phyloP scores from a whole-genome alignment of 371 early-diverging fungal species.

The Batrachochytrium dendrobatidis region DNA sequence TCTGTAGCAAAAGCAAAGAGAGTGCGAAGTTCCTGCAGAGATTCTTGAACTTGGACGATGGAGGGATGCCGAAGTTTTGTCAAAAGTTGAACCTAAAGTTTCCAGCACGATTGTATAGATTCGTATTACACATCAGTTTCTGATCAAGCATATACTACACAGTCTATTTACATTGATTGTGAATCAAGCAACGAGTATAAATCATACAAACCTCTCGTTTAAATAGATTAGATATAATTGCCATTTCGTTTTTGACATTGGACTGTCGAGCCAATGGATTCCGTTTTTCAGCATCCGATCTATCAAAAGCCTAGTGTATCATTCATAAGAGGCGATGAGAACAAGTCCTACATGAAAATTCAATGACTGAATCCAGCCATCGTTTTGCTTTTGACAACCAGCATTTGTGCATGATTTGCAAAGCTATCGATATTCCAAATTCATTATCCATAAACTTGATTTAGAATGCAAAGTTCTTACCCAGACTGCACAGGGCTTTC shows the following conservation, averaged over 20 bases:
- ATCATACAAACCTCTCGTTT: conserved; percentile 4
- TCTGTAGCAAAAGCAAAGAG: conserved; percentile 2
- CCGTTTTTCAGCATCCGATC: neutral
- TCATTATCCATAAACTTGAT: too few species aligned
- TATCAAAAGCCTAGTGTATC: neutral
- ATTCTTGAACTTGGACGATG: conserved; percentile 10
- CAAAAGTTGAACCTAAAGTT: conserved; percentile 6
- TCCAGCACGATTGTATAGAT: too few species aligned
- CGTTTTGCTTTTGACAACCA: too few species aligned
- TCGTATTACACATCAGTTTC: conserved; percentile 1
- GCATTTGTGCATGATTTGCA: too few species aligned
- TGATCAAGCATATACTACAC: too few species aligned
- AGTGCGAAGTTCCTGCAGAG: conserved; percentile 4
- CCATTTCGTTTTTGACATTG: conserved; percentile 4
- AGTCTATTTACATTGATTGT: too few species aligned
- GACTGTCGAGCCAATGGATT: conserved; percentile 5
- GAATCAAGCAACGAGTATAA: too few species aligned
- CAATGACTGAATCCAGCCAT: too few species aligned
- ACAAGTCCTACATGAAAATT: too few species aligned
- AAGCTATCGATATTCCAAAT: too few species aligned
- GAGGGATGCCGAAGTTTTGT: conserved; percentile 12
- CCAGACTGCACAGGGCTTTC: conserved; percentile 1
- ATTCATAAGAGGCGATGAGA: too few species aligned
- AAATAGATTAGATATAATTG: neutral
- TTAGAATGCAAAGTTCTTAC: neutral